Conservation (phyloP, 352 stramenopile species). For the Phytophthora agathidicida region DNA sequence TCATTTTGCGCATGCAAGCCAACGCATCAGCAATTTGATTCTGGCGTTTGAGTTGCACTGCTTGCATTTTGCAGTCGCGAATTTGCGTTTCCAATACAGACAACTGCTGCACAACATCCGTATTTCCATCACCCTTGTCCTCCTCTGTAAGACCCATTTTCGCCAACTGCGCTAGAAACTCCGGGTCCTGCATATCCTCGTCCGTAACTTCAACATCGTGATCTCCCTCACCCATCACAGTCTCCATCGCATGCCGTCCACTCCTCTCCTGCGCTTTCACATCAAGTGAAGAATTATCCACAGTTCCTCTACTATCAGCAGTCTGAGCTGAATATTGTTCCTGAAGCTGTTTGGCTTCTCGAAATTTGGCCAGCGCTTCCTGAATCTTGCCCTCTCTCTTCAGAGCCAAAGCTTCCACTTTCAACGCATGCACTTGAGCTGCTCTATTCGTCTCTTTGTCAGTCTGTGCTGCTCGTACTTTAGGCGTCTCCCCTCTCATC, state of each 20-base stretch:
- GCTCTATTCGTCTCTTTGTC: not conserved
- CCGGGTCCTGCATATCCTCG: slow-evolving; percentile 77
- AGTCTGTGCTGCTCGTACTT: not conserved
- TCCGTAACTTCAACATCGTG: slow-evolving; percentile 71
- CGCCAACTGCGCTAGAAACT: slow-evolving; percentile 66
- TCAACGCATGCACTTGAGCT: slow-evolving; percentile 47
- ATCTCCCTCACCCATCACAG: slow-evolving; percentile 29
- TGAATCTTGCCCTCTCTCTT: slow-evolving; percentile 63
- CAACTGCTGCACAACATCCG: slow-evolving; percentile 21
- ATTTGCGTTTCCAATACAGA: slow-evolving; percentile 54
- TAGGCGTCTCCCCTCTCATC: slow-evolving; percentile 6
- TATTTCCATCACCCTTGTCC: not conserved
- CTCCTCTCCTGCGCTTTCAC: not conserved
- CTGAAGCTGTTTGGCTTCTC: slow-evolving; percentile 64
- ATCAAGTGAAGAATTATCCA: not conserved
- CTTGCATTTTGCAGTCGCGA: slow-evolving; percentile 46
- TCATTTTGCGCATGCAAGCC: slow-evolving; percentile 61
- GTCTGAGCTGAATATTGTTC: slow-evolving; percentile 19
- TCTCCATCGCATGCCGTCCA: not conserved
- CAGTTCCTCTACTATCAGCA: not conserved
- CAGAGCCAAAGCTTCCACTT: slow-evolving; percentile 57
- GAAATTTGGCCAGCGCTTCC: slow-evolving; percentile 61
- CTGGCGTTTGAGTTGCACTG: slow-evolving; percentile 59
- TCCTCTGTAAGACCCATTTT: slow-evolving; percentile 46
- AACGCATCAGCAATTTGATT: slow-evolving; percentile 65